A percentile compares a stretch with the other conserved stretches of the same genome.
phyloP scores from a whole-genome alignment of 2,329 filamentous ascomycete species.

The Cladophialophora immunda region DNA sequence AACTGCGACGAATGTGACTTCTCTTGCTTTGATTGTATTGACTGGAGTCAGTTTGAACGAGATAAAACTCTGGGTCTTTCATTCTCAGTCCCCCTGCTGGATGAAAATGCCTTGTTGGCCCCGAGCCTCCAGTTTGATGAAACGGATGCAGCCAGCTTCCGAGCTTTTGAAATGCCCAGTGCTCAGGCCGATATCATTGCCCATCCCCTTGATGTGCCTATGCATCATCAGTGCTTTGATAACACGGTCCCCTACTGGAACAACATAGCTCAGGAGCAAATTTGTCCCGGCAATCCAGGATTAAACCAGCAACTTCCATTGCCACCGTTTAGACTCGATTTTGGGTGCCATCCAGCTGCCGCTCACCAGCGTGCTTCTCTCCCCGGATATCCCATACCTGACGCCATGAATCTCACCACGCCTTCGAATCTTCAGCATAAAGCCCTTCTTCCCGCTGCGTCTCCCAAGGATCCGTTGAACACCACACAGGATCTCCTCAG shows the following conservation, averaged over 20 bases:
- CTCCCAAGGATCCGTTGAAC: slow-evolving; percentile 16
- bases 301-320: slow-evolving; percentile 29
- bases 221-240: slow-evolving; percentile 39
- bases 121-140: slow-evolving; percentile 22
- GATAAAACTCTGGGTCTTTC: slow-evolving; percentile 39
- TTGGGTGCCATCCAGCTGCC: slow-evolving; percentile 36
- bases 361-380: slow-evolving; percentile 32
- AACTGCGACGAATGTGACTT: slow-evolving; percentile 39
- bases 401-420: not conserved
- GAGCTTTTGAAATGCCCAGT: slow-evolving; percentile 12
- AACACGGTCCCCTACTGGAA: slow-evolving; percentile 31
- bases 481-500: slow-evolving; percentile 28
- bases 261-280: slow-evolving; percentile 23
- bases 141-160: slow-evolving; percentile 15
- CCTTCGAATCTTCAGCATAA: not conserved
- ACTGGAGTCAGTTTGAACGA: slow-evolving; percentile 38
- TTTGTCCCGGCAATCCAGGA: slow-evolving; percentile 30
- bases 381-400: not conserved
- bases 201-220: slow-evolving; percentile 35
- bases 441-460: not conserved
- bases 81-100: slow-evolving; percentile 35
- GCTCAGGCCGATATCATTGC: slow-evolving; percentile 19
- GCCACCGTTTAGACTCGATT: slow-evolving; percentile 32
- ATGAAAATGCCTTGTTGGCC: slow-evolving; percentile 13
- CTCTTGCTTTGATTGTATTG: slow-evolving; percentile 41